Percentiles rank a stretch among this genome's conserved stretches.
Conservation (phyloP, 2,329 filamentous ascomycete genomes). For the Bipolaris victoriae region DNA sequence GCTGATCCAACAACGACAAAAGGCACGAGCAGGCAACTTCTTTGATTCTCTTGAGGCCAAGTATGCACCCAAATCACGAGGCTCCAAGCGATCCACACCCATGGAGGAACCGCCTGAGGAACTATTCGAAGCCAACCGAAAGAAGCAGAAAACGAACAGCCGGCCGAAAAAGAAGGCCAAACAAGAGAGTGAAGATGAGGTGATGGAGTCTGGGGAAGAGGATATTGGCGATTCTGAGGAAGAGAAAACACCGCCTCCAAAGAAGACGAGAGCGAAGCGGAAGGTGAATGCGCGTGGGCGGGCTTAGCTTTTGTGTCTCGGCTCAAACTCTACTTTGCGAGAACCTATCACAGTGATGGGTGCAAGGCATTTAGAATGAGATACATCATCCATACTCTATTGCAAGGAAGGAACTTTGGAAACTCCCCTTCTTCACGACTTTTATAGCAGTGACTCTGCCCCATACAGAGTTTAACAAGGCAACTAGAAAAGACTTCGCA, state of each 20-base stretch:
- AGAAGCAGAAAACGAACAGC: slow-evolving; percentile 33
- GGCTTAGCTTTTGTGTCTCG: slow-evolving; percentile 18
- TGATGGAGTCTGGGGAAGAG: slow-evolving; percentile 32
- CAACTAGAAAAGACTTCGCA: too few relatives aligned
- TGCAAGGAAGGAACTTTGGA: background rate
- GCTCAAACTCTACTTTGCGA: background rate
- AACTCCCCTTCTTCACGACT: too few relatives aligned
- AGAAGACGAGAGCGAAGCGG: slow-evolving; percentile 29
- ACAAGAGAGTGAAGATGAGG: slow-evolving; percentile 29
- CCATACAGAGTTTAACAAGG: too few relatives aligned
- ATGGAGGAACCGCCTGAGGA: slow-evolving; percentile 68
- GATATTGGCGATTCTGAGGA: slow-evolving; percentile 37
- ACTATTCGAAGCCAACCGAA: slow-evolving; percentile 55
- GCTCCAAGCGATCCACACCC: slow-evolving; percentile 53
- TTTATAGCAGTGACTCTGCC: too few relatives aligned
- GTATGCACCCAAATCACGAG: slow-evolving; percentile 47
- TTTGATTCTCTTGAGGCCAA: slow-evolving; percentile 45
- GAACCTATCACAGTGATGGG: background rate
- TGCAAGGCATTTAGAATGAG: slow-evolving; percentile 10
- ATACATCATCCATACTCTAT: slow-evolving; percentile 15
- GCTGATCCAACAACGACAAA: slow-evolving; percentile 46
- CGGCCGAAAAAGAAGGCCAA: slow-evolving; percentile 29
- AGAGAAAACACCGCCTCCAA: slow-evolving; percentile 24
- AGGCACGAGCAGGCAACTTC: slow-evolving; percentile 44
- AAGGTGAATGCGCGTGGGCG: slow-evolving; percentile 25